phyloP scores from a whole-genome alignment of 2,329 filamentous ascomycete genomes.

The Aspergillus uvarum region DNA sequence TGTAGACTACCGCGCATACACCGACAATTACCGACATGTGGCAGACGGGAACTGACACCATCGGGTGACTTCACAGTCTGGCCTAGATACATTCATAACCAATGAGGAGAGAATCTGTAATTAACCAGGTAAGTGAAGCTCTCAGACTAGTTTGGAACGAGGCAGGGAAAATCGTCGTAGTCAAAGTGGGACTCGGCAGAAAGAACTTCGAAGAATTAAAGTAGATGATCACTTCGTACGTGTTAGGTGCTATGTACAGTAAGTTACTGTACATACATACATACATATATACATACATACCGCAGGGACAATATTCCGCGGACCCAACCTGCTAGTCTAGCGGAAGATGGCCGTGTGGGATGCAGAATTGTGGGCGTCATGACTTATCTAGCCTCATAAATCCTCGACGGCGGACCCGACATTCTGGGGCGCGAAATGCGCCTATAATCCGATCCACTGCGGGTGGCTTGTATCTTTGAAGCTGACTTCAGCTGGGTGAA shows the following conservation, averaged over 20 bases:
- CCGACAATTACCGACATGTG: not conserved
- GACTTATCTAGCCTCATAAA: not conserved
- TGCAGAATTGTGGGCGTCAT: not conserved
- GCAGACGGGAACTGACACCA: not conserved
- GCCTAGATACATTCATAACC: not conserved
- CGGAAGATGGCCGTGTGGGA: not conserved
- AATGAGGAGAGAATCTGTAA: not conserved
- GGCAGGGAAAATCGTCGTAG: not conserved
- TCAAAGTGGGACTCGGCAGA: not conserved
- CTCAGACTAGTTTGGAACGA: not conserved
- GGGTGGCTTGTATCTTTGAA: conserved; percentile 14
- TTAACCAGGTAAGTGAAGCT: not conserved
- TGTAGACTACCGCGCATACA: not conserved
- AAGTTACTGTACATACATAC: not conserved
- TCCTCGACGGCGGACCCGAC: conserved; percentile 24
- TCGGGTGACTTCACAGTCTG: not conserved
- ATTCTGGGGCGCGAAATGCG: conserved; percentile 24
- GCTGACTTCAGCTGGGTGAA: conserved; percentile 9
- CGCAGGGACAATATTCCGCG: not conserved
- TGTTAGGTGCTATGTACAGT: not conserved
- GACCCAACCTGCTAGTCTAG: not conserved
- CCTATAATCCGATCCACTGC: conserved; percentile 14
- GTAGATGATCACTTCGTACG: not conserved
- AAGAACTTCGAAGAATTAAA: not conserved
- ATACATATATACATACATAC: not conserved